phyloP scores from a whole-genome alignment of 108 stramenopile genomes.

The Schizochytrium sp. region DNA sequence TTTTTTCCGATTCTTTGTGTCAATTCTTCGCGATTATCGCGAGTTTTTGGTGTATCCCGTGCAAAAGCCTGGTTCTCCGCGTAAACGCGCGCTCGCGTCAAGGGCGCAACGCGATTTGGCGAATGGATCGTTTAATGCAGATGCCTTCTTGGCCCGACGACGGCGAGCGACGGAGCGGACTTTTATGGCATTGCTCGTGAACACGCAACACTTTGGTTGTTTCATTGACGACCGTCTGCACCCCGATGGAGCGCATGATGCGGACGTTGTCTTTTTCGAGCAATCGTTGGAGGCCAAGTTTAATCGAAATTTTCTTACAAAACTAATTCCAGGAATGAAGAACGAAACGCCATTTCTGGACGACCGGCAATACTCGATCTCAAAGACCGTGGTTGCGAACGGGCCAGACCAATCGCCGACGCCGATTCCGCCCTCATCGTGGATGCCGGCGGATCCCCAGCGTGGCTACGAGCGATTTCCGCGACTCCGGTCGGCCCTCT shows the following conservation, averaged over 20 bases:
- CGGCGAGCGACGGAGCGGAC: slow-evolving; percentile 55
- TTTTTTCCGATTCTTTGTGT: slow-evolving; percentile 66
- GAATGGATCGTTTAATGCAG: slow-evolving; percentile 35
- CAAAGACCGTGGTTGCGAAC: neutral
- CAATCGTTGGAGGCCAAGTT: slow-evolving; percentile 62
- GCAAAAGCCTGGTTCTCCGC: slow-evolving; percentile 43
- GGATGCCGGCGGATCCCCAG: neutral
- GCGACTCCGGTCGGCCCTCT: neutral
- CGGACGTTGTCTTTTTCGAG: slow-evolving; percentile 74
- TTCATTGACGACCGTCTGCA: slow-evolving; percentile 72
- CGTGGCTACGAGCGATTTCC: neutral
- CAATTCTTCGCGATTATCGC: slow-evolving; percentile 66
- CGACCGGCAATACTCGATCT: slow-evolving; percentile 29
- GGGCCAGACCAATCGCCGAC: neutral
- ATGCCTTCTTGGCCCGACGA: slow-evolving; percentile 50
- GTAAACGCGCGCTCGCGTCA: slow-evolving; percentile 24
- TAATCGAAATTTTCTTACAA: slow-evolving; percentile 54
- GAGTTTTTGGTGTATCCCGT: slow-evolving; percentile 71
- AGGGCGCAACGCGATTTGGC: slow-evolving; percentile 27
- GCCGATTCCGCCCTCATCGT: neutral
- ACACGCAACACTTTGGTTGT: slow-evolving; percentile 71
- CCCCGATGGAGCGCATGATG: slow-evolving; percentile 56
- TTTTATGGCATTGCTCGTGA: slow-evolving; percentile 61
- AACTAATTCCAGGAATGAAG: slow-evolving; percentile 17
- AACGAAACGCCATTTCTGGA: neutral